These are phyloP conservation scores for Calonectria ilicicola DNA, from an alignment of 2,329 filamentous ascomycete genomes.

Conservation along the genomic window DNA sequence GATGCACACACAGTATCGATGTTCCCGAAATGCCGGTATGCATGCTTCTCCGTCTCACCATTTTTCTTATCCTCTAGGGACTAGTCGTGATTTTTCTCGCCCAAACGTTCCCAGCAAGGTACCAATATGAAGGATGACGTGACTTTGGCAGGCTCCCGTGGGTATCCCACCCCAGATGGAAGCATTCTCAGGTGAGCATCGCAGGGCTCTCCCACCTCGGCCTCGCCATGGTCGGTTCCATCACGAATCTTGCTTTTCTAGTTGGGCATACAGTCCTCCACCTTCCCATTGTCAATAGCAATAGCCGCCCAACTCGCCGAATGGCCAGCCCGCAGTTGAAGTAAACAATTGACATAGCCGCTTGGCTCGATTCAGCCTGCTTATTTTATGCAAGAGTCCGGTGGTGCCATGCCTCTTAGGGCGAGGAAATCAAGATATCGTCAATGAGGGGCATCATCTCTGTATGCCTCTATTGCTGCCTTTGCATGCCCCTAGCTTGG, in stretches of 20 bases:
- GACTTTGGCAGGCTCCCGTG: conserved; percentile 29
- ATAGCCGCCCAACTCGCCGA: not conserved
- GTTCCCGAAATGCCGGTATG: not conserved
- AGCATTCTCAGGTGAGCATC: conserved; percentile 31
- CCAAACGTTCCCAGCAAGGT: conserved; percentile 21
- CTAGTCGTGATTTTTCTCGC: conserved; percentile 9
- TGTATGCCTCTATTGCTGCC: conserved; percentile 24
- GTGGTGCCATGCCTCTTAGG: conserved; percentile 25
- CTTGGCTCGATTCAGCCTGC: conserved; percentile 28
- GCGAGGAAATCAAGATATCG: conserved; percentile 26
- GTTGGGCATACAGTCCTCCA: not conserved
- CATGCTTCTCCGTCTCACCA: conserved; percentile 8
- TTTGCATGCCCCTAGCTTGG: conserved; percentile 11
- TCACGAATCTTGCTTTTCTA: conserved; percentile 4
- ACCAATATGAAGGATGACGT: conserved; percentile 33
- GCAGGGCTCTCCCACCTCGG: conserved; percentile 18
- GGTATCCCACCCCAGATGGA: conserved; percentile 27
- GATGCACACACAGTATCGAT: not conserved
- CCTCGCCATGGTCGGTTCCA: conserved; percentile 16
- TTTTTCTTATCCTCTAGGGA: not conserved
- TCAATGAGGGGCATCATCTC: conserved; percentile 15
- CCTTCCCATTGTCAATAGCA: not conserved
- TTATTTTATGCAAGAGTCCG: conserved; percentile 30
- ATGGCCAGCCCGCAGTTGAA: not conserved
- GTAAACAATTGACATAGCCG: not conserved